Percentiles rank a stretch among this genome's conserved stretches.
These are phyloP conservation scores for Colletotrichum spinosum DNA, from an alignment of 2,329 filamentous ascomycete genomes.

Conservation along the genomic window DNA sequence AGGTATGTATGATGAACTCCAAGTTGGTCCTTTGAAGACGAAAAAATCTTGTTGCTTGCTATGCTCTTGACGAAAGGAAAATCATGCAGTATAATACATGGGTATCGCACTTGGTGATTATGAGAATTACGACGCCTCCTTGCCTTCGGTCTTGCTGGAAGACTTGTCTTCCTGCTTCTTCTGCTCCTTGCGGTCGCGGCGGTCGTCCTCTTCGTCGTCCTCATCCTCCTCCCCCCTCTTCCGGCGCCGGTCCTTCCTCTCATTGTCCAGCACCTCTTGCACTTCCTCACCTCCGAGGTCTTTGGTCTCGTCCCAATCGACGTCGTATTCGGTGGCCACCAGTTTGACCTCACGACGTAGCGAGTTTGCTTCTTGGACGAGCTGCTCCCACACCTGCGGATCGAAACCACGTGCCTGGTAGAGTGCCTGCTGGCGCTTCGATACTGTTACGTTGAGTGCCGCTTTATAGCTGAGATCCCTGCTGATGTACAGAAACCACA, in stretches of 20 bases:
- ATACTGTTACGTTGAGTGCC: conserved; percentile 89
- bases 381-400: conserved; percentile 77
- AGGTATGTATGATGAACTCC: too few relatives aligned
- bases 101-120: conserved; percentile 10
- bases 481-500: conserved; percentile 95
- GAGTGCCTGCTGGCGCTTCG: conserved; percentile 78
- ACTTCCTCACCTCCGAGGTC: conserved; percentile 79
- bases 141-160: conserved; percentile 31
- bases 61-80: neutral
- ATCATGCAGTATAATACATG: conserved; percentile 4
- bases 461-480: conserved; percentile 88
- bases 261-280: conserved; percentile 66
- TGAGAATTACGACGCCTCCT: conserved; percentile 17
- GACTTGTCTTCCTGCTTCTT: conserved; percentile 44
- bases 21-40: too few relatives aligned
- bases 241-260: conserved; percentile 55
- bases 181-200: conserved; percentile 46
- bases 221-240: conserved; percentile 52
- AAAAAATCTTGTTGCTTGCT: neutral
- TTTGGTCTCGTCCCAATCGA: conserved; percentile 84
- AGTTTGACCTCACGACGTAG: conserved; percentile 82
- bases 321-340: conserved; percentile 88
- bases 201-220: conserved; percentile 51
- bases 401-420: conserved; percentile 84
- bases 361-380: conserved; percentile 84